Evolutionary conservation across 345 rosid species (phyloP).

Genomic region (Geranium rotundifolium): DNA sequence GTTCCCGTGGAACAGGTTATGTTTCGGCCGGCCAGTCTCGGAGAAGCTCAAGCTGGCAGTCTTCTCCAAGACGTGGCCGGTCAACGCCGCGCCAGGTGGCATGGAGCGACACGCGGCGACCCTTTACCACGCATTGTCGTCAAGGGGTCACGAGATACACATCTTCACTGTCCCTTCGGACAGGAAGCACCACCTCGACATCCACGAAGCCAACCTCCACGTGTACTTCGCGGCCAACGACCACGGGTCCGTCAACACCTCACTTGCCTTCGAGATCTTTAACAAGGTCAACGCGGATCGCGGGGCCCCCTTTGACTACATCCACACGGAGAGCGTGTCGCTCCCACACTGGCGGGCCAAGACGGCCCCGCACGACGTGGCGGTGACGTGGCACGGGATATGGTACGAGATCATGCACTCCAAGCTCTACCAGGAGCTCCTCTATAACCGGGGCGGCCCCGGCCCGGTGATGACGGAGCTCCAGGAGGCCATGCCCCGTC

Average conservation of each 20-base stretch:
- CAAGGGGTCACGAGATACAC: conserved; percentile 55
- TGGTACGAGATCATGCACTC: conserved; percentile 77
- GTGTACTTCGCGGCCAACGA: conserved; percentile 53
- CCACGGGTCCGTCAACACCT: conserved; percentile 41
- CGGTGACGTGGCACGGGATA: conserved; percentile 74
- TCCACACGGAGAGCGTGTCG: conserved; percentile 66
- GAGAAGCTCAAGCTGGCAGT: conserved; percentile 63
- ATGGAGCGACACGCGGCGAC: conserved; percentile 70
- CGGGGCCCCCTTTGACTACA: conserved; percentile 36
- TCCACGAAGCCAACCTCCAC: conserved; percentile 40
- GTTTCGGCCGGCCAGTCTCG: conserved; percentile 27
- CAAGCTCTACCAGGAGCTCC: conserved; percentile 49
- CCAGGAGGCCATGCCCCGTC: conserved; percentile 49
- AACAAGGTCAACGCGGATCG: conserved; percentile 17
- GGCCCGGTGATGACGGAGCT: conserved; percentile 26
- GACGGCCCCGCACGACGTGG: conserved; percentile 31
- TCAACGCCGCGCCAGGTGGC: conserved; percentile 50
- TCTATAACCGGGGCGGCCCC: conserved; percentile 16
- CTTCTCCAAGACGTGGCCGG: conserved; percentile 70
- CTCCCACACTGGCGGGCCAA: conserved; percentile 58
- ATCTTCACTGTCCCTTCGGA: conserved; percentile 62
- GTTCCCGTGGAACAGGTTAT: conserved; percentile 59
- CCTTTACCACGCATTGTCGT: conserved; percentile 44
- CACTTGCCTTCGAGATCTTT: conserved; percentile 51
- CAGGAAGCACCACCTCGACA: conserved; percentile 21